These are phyloP conservation scores for Hymenoscyphus albidus DNA, from an alignment of 2,329 filamentous ascomycete genomes.

Conservation along the genomic window DNA sequence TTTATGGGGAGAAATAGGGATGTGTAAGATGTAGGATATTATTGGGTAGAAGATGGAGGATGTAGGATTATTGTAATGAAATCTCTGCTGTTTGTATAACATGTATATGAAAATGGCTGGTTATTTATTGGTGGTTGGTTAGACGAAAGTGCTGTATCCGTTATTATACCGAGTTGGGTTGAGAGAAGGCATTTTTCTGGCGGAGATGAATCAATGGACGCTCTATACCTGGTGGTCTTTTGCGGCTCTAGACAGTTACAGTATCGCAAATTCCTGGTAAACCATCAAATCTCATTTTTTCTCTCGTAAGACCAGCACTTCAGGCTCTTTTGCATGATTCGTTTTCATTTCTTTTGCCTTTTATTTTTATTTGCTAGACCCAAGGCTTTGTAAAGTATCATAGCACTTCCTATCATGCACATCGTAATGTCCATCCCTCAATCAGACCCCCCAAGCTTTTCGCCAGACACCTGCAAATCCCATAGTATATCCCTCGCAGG, in stretches of 20 bases:
- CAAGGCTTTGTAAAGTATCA: constrained; percentile 4
- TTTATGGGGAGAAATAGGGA: background rate
- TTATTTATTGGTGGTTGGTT: background rate
- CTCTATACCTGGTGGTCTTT: no score
- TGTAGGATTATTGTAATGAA: background rate
- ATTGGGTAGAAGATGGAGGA: background rate
- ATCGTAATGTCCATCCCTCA: constrained; percentile 5
- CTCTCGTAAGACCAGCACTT: constrained; percentile 18
- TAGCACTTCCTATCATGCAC: background rate
- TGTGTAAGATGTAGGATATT: background rate
- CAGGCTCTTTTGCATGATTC: constrained; percentile 34
- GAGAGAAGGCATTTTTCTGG: no score
- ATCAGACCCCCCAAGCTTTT: constrained; percentile 12
- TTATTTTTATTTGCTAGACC: background rate
- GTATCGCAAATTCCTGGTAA: background rate
- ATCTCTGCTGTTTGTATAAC: background rate
- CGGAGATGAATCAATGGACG: no score
- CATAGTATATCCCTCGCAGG: constrained; percentile 12
- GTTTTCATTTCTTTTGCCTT: constrained; percentile 9
- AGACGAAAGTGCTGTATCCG: background rate
- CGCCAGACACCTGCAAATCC: constrained; percentile 10
- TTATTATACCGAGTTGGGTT: no score
- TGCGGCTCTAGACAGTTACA: no score
- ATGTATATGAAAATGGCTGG: background rate
- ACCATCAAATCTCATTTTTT: background rate